Evolutionary conservation across 2,329 filamentous ascomycete genomes (phyloP).

Genomic region (Phialocephala subalpina): DNA sequence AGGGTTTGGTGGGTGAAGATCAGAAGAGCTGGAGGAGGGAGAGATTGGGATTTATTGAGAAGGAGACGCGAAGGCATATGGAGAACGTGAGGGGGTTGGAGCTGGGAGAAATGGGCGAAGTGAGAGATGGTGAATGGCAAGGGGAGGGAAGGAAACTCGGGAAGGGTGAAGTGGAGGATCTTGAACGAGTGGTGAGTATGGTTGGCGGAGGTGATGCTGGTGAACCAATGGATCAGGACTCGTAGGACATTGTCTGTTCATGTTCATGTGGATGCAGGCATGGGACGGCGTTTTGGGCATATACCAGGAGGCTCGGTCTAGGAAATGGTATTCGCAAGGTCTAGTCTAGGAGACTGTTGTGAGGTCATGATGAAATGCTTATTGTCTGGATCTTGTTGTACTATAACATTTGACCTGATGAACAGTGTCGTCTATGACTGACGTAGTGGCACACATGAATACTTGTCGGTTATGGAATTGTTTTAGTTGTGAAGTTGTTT

Average conservation of each 20-base stretch:
- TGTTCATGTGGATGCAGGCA: neutral
- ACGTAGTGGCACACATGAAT: neutral
- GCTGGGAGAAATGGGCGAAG: slow-evolving; percentile 65
- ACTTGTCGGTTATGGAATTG: no score
- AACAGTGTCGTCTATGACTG: neutral
- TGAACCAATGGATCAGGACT: slow-evolving; percentile 39
- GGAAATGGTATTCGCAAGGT: neutral
- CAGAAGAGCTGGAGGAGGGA: slow-evolving; percentile 71
- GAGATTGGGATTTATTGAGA: slow-evolving; percentile 83
- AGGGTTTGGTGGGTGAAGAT: slow-evolving; percentile 45
- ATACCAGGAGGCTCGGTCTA: neutral
- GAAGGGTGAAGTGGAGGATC: slow-evolving; percentile 62
- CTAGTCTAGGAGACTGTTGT: neutral
- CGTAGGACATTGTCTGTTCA: neutral
- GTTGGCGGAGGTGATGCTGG: slow-evolving; percentile 46
- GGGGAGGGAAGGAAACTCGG: slow-evolving; percentile 58
- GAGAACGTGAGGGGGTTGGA: slow-evolving; percentile 75
- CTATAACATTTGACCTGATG: neutral
- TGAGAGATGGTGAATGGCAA: slow-evolving; percentile 71
- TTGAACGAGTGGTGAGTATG: slow-evolving; percentile 59
- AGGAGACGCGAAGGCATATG: slow-evolving; percentile 77
- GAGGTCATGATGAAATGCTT: neutral
- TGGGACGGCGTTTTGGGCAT: slow-evolving; percentile 11
- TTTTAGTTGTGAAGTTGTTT: no score
- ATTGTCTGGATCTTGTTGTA: neutral